Evolutionary conservation across 2,329 filamentous ascomycete genomes (phyloP).

Genomic region (Decorospora gaudefroyi): DNA sequence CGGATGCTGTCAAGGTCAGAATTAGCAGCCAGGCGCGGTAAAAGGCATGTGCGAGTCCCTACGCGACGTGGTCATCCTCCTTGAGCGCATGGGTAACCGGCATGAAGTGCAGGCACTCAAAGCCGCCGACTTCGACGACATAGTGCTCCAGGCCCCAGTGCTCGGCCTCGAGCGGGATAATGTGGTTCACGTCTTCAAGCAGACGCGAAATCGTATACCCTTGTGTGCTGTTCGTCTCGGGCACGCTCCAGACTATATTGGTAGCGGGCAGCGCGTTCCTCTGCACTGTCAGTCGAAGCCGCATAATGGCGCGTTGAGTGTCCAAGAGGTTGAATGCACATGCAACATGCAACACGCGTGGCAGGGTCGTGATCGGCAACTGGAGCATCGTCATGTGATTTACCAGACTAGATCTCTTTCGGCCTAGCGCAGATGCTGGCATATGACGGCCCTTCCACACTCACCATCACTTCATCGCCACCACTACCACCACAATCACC

Average conservation of each 20-base stretch:
- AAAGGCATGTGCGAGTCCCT: constrained; percentile 45
- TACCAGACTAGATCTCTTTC: too few relatives aligned
- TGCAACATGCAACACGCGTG: too few relatives aligned
- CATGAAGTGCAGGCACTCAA: constrained; percentile 88
- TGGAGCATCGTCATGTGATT: too few relatives aligned
- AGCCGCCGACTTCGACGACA: constrained; percentile 74
- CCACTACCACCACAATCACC: not conserved
- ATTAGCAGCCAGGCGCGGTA: constrained; percentile 5
- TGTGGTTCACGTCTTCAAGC: constrained; percentile 75
- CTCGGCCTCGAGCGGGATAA: constrained; percentile 77
- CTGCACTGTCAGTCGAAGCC: constrained; percentile 46
- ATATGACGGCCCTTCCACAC: too few relatives aligned
- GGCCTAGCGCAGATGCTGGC: too few relatives aligned
- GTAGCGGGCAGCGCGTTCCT: constrained; percentile 44
- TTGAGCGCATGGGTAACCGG: constrained; percentile 70
- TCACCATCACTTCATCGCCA: not conserved
- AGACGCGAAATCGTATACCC: constrained; percentile 71
- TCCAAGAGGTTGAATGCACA: too few relatives aligned
- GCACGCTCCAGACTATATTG: constrained; percentile 48
- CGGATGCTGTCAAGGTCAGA: constrained; percentile 68
- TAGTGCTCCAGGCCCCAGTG: constrained; percentile 93
- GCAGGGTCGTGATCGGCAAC: too few relatives aligned
- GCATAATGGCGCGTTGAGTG: constrained; percentile 34
- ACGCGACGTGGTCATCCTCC: constrained; percentile 84
- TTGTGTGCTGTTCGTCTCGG: constrained; percentile 37